Base-by-base conservation (phyloP, 2,329 filamentous ascomycete species). In the Amylocarpus encephaloides region DNA sequence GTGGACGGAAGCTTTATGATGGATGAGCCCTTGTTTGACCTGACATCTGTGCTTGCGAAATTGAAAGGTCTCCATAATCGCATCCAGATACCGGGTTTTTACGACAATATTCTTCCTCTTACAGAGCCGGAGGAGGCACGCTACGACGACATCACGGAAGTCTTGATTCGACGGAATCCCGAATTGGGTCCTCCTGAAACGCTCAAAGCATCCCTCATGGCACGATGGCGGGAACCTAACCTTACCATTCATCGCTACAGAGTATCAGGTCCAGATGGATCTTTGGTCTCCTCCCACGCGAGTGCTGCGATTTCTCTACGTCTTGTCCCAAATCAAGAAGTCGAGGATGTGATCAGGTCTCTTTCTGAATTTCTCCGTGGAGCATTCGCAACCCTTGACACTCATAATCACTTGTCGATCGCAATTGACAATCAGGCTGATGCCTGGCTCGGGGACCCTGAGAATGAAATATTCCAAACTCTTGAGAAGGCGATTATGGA, bases 1-100 rank as follows among this genome's bases (percentile, higher is more conserved):
- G 92, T 98, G n/a, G 92, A 97, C 62, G 93, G 93, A 35, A 95
- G 90, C 53, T 83, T 87, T 54, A 79, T 94, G 70, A 80, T 93
- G 53, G 88, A 95, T 52, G 93, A 98, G 65, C 88, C 92, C 0
- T 73, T 97, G 7, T 95, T 94, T 36, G 93, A 98, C 66, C 75
- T 98, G 1, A 91, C 94, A 2, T 78, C 86, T 55, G 74, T 97
- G 1, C 75, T 98, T 5, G 82, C 87, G 1, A 90, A 82, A 46
- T 76, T 98, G 35, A 93, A 94, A 48, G 89, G 88, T 0, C 78
- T 78, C 0, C 82, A 86, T 43, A 95, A 94, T 56, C 80, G 81
- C 16, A 83, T 98, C 49, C 83, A 85, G 64, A 85, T 98, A 12
- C 91, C 92, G 0, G 83, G 82, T 0, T 96, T 97, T 69, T 94